Evolutionary conservation across 2,329 filamentous ascomycete genomes (phyloP).

Genomic region (Thermothelomyces thermophilus): DNA sequence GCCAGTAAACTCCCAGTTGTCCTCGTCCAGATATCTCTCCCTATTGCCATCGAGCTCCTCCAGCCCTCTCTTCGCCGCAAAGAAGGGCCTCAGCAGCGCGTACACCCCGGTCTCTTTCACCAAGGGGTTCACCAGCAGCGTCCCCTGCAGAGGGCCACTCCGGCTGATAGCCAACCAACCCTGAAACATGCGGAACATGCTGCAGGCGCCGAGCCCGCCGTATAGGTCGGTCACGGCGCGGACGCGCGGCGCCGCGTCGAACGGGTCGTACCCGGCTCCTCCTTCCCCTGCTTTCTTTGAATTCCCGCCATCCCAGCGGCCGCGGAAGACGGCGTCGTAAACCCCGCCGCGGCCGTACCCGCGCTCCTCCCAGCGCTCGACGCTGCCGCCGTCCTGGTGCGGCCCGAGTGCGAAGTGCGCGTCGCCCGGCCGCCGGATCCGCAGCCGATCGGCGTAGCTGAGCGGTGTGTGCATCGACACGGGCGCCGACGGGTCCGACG

Average conservation of each 20-base stretch:
- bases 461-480: conserved; percentile 43
- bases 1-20: conserved; percentile 29
- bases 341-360: conserved; percentile 62
- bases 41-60: conserved; percentile 26
- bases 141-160: conserved; percentile 69
- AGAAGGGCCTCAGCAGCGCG: conserved; percentile 77
- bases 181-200: conserved; percentile 82
- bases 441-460: conserved; percentile 63
- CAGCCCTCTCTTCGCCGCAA: conserved; percentile 43
- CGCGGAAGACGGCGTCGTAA: conserved; percentile 67
- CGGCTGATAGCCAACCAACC: conserved; percentile 78
- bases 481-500: conserved; percentile 36
- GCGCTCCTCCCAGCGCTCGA: conserved; percentile 66
- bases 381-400: conserved; percentile 66
- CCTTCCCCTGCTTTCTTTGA: conserved; percentile 19
- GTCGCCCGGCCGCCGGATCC: conserved; percentile 67
- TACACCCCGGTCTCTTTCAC: conserved; percentile 72
- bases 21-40: conserved; percentile 34
- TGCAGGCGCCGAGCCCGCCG: conserved; percentile 72
- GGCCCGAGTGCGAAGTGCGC: conserved; percentile 64
- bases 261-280: conserved; percentile 58
- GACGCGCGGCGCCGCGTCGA: conserved; percentile 66
- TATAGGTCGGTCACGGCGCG: conserved; percentile 68
- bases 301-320: conserved; percentile 59
- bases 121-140: conserved; percentile 74